Base-by-base conservation (phyloP, 257 asterid genomes). In the Ehretia macrophylla region DNA sequence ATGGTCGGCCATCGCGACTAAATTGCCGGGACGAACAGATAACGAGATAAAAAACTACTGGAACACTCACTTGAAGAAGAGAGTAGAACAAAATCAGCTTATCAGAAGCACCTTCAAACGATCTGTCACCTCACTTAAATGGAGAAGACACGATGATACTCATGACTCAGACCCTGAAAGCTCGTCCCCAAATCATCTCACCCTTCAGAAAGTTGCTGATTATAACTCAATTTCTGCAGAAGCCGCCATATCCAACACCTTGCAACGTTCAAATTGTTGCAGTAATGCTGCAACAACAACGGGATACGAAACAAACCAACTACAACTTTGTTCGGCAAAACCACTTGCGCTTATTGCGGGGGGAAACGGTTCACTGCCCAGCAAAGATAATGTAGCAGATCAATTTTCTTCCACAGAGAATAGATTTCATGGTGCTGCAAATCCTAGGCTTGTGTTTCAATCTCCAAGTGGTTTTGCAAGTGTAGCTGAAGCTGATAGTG, bases 51-150 rank as follows among this genome's bases (percentile, higher is more conserved):
- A 52, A 11, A 52, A 52, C 20, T 52, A 20, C 38, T 52, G 57
- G 57, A 52, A 52, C 39, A 52, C 57, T 22, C 77, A 71, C 55
- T 63, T 75, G 56, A 75, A 75, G 56, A 75, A 70, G 39, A 70
- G 32, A 8, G 54, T 27, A 12, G 53, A 68, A 12, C 51, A 32
- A 23, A 49, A 59, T 16, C 3, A 46, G 18, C 27, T 16, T n/a
- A 39, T 19, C 16, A 27, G 27, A 5, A 37, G 18, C 14, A 55
- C 39, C 16, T 32, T 32, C 50, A 48, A 11, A 32, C 40, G 5
- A 18, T 51, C 53, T 3, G n/a, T n/a, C n/a, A n/a, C n/a, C n/a
- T n/a, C n/a, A 10, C 56, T 6, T 27, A 6, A 35, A 55, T 11
- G 35, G 46, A 27, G 32, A 64, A 60, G 10, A 56, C 0, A 14